Conservation (phyloP, 768 basidiomycete genomes). For the Kondoa malvinella region DNA sequence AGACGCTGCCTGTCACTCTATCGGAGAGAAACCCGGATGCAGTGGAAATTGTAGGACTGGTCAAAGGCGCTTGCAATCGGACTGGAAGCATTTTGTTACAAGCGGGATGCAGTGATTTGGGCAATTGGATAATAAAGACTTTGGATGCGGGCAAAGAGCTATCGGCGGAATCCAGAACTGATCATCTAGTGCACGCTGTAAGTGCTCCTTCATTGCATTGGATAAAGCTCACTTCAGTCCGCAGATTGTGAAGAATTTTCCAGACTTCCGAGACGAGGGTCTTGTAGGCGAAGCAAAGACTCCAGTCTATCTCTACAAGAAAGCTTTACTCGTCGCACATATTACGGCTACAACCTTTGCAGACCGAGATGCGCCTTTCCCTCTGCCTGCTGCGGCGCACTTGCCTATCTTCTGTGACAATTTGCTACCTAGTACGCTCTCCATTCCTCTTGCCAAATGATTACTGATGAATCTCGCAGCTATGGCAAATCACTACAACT, state of each 20-base stretch:
- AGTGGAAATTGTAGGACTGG: conserved; percentile 16
- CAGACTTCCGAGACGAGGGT: conserved; percentile 16
- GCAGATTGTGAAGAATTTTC: conserved; percentile 10
- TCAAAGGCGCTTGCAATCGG: conserved; percentile 14
- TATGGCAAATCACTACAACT: conserved; percentile 13
- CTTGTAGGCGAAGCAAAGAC: conserved; percentile 11
- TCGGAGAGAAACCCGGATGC: conserved; percentile 14
- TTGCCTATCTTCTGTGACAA: conserved; percentile 14
- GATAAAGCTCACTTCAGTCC: conserved; percentile 6
- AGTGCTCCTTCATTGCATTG: not conserved
- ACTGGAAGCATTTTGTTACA: conserved; percentile 14
- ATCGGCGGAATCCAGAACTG: not conserved
- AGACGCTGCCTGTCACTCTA: conserved; percentile 16
- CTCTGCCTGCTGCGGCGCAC: conserved; percentile 9
- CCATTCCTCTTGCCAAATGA: not conserved
- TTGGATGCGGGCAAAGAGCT: not conserved
- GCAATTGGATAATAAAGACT: not conserved
- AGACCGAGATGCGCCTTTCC: conserved; percentile 10
- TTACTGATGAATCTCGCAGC: conserved; percentile 8
- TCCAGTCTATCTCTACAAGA: conserved; percentile 18
- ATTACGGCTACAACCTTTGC: conserved; percentile 11
- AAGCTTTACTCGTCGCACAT: conserved; percentile 14
- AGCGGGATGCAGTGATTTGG: not conserved
- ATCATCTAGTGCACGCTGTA: conserved; percentile 3
- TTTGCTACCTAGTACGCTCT: conserved; percentile 13